phyloP scores from a whole-genome alignment of 805 yeast genomes.

The Blastobotrys chiropterorum region DNA sequence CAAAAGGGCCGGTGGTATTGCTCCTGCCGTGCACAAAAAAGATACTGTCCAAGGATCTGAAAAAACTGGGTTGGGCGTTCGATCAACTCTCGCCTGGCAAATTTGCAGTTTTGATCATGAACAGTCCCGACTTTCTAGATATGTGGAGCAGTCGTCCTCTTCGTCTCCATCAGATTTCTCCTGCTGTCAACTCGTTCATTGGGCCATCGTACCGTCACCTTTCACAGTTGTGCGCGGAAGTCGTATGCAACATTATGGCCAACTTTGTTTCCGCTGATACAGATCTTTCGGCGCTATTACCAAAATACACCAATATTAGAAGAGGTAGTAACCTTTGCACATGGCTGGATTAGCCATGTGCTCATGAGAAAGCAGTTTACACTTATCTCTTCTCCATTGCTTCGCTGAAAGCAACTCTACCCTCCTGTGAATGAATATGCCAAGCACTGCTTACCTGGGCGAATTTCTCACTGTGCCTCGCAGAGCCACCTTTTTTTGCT shows the following conservation, averaged over 20 bases:
- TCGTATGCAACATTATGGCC: constrained; percentile 68
- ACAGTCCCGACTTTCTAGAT: constrained; percentile 89
- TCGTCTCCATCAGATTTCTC: constrained; percentile 64
- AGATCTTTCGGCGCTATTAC: constrained; percentile 45
- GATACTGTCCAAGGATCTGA: constrained; percentile 50
- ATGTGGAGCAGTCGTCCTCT: constrained; percentile 53
- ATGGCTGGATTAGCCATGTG: constrained; percentile 59
- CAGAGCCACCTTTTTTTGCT: no score
- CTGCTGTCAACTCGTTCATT: constrained; percentile 73
- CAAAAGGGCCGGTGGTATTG: constrained; percentile 72
- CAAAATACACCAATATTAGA: constrained; percentile 49
- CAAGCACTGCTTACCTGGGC: no score
- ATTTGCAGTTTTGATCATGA: constrained; percentile 81
- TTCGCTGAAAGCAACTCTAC: no score
- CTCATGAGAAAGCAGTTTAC: constrained; percentile 81
- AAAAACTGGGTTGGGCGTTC: constrained; percentile 78
- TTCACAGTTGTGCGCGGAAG: constrained; percentile 63
- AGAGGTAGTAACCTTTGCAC: constrained; percentile 81
- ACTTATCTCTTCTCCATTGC: constrained; percentile 77
- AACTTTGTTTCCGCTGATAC: constrained; percentile 46
- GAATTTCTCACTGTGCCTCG: no score
- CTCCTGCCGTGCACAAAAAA: constrained; percentile 57
- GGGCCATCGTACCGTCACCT: constrained; percentile 81
- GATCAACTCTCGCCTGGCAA: constrained; percentile 77
- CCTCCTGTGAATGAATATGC: no score